Conservation (phyloP, 225 moss, liverwort and hornwort species). For the Physcomitrium patens region DNA sequence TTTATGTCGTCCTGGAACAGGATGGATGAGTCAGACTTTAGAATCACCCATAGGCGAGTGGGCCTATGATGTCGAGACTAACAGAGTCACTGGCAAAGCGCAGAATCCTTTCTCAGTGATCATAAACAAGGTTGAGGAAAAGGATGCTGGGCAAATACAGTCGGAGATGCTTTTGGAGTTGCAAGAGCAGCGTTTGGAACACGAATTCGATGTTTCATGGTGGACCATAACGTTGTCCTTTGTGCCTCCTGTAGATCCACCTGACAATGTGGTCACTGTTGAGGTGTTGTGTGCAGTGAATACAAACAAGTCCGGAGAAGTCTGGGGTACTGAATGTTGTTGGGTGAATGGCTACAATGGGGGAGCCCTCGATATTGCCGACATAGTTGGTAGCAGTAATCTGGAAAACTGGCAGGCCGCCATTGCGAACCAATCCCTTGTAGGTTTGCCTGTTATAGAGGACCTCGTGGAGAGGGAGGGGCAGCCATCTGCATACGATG, state of each 20-base stretch:
- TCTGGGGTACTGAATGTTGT: background rate
- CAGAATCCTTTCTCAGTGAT: conserved; percentile 17
- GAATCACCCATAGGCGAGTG: conserved; percentile 18
- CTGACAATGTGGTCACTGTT: conserved; percentile 19
- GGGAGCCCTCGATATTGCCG: background rate
- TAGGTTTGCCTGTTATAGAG: conserved; percentile 27
- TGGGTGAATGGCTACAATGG: conserved; percentile 10
- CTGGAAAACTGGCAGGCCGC: conserved; percentile 27
- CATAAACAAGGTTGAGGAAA: background rate
- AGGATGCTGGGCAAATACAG: background rate
- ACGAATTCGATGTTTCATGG: conserved; percentile 23
- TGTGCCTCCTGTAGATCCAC: conserved; percentile 21
- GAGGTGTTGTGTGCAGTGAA: conserved; percentile 25
- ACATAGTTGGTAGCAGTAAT: conserved; percentile 30
- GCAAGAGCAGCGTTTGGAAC: background rate
- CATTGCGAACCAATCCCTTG: conserved; percentile 15
- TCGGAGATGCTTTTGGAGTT: background rate
- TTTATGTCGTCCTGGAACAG: conserved; percentile 18
- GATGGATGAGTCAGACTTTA: background rate
- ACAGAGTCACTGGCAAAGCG: conserved; percentile 15
- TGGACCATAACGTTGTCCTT: conserved; percentile 25
- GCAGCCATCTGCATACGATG: conserved; percentile 2
- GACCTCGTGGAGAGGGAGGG: conserved; percentile 13
- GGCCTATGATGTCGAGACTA: conserved; percentile 24
- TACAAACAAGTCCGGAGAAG: conserved; percentile 4